Evolutionary conservation across 2,329 filamentous ascomycete genomes (phyloP).

Genomic region (Juglanconis sp.): DNA sequence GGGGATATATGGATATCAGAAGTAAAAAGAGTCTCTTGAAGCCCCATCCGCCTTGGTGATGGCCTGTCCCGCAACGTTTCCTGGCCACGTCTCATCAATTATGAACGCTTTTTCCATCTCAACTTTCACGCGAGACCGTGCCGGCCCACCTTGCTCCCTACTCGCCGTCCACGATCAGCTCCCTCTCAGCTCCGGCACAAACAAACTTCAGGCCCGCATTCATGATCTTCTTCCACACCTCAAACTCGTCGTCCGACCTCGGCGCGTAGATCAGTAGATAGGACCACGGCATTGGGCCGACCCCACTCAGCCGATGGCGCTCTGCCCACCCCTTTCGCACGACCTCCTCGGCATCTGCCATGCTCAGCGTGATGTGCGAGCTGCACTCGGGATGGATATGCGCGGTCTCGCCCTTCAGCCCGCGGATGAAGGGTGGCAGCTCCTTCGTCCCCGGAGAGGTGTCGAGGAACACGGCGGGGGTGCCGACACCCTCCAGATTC

Average conservation of each 20-base stretch:
- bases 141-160: neutral
- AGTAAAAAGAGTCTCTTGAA: no score
- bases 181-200: slow-evolving; percentile 5
- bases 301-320: slow-evolving; percentile 34
- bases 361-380: slow-evolving; percentile 35
- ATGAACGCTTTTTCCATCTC: neutral
- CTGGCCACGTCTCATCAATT: no score
- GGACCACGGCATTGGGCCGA: slow-evolving; percentile 28
- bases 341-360: slow-evolving; percentile 33
- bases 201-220: slow-evolving; percentile 19
- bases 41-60: no score
- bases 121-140: neutral
- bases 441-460: slow-evolving; percentile 1
- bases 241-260: slow-evolving; percentile 33
- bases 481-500: slow-evolving; percentile 30
- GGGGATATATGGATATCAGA: no score
- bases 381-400: slow-evolving; percentile 39
- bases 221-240: slow-evolving; percentile 26
- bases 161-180: neutral
- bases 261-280: slow-evolving; percentile 41
- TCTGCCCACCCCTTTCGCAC: slow-evolving; percentile 38
- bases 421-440: slow-evolving; percentile 17
- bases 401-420: slow-evolving; percentile 30
- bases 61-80: no score
- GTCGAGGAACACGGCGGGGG: slow-evolving; percentile 28